Conservation (phyloP, 2,329 filamentous ascomycete species). For the Pseudogymnoascus sp. region DNA sequence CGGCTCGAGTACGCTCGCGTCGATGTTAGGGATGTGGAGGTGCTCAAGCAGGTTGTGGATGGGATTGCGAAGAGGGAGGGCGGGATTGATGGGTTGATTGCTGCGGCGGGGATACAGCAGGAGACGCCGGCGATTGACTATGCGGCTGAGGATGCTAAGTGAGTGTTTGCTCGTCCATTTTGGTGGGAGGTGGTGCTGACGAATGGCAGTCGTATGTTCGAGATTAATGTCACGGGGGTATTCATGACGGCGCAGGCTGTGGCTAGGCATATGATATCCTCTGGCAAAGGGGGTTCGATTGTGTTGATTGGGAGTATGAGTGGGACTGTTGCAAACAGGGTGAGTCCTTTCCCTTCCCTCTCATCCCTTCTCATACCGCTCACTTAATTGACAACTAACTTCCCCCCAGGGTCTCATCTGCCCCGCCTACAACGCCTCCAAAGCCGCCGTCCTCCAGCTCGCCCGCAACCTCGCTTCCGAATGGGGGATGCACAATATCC, state of each 20-base stretch:
- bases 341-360: conserved; percentile 25
- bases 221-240: conserved; percentile 61
- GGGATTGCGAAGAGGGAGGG: conserved; percentile 53
- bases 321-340: conserved; percentile 41
- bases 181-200: conserved; percentile 30
- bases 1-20: conserved; percentile 58
- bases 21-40: conserved; percentile 55
- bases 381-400: conserved; percentile 13
- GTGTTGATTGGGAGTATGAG: conserved; percentile 44
- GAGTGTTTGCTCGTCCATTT: background rate
- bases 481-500: conserved; percentile 52
- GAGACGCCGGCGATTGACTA: conserved; percentile 62
- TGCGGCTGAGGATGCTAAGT: conserved; percentile 36
- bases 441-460: conserved; percentile 52
- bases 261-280: conserved; percentile 46
- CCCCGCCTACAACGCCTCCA: conserved; percentile 54
- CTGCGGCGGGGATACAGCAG: conserved; percentile 61
- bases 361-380: background rate
- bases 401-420: conserved; percentile 49
- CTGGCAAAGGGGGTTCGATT: conserved; percentile 37
- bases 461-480: conserved; percentile 50
- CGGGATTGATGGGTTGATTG: conserved; percentile 60
- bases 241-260: conserved; percentile 64
- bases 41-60: conserved; percentile 49
- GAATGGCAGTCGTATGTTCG: conserved; percentile 45